phyloP scores from a whole-genome alignment of 2,329 filamentous ascomycete genomes.

The Acephala macrosclerotiorum region DNA sequence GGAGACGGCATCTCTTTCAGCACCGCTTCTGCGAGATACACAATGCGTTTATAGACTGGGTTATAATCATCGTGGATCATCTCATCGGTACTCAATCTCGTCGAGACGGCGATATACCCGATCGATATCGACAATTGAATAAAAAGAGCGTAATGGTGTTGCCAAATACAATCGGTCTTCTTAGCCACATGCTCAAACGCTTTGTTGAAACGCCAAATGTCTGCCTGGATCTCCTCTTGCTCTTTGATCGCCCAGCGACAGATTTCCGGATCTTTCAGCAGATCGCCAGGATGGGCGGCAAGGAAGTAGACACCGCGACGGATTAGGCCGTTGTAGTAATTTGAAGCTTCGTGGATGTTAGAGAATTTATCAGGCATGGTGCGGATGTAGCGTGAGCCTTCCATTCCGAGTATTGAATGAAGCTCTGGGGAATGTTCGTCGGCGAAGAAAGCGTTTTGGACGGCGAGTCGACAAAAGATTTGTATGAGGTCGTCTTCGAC shows the following conservation, averaged over 20 bases:
- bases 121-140: conserved; percentile 27
- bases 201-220: conserved; percentile 30
- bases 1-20: conserved; percentile 21
- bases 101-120: conserved; percentile 25
- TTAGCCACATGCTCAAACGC: conserved; percentile 23
- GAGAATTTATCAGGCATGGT: conserved; percentile 27
- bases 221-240: conserved; percentile 28
- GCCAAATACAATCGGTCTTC: conserved; percentile 15
- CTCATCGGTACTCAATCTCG: conserved; percentile 27
- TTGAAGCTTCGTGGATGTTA: conserved; percentile 29
- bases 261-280: conserved; percentile 23
- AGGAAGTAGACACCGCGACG: conserved; percentile 31
- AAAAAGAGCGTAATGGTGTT: conserved; percentile 29
- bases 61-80: conserved; percentile 31
- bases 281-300: conserved; percentile 24
- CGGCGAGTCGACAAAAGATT: conserved; percentile 29
- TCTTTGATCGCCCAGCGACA: conserved; percentile 29
- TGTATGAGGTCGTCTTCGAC: conserved; percentile 29
- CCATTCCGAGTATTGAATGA: conserved; percentile 24
- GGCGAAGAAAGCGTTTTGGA: conserved; percentile 32
- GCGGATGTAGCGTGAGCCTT: conserved; percentile 28
- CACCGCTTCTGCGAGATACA: conserved; percentile 25
- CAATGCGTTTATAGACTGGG: conserved; percentile 25
- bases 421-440: conserved; percentile 26
- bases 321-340: conserved; percentile 31